Base-by-base conservation (phyloP, 2,329 filamentous ascomycete genomes). In the Hypoxylon rubiginosum region DNA sequence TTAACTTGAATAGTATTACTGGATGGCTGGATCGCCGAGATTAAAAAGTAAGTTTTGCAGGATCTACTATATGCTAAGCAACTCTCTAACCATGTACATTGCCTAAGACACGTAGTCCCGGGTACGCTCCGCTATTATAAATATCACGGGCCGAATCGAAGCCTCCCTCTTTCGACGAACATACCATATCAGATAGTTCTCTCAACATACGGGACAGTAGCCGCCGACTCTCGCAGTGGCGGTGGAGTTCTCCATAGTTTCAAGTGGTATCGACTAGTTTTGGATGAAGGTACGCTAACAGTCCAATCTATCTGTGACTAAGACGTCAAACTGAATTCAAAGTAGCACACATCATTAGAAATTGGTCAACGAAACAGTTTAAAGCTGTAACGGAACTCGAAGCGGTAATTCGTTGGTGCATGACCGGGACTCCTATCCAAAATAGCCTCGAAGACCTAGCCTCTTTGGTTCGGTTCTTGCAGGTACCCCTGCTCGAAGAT, bases 391-490 rank as follows among this genome's bases (percentile, higher is more conserved):
- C 39, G 9, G 41, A 56, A 15, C 59, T 73, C 55, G 63, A 65
- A 15, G 66, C 70, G 3, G 56, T 26, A n/a, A 68, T 67, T 39
- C 60, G 66, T 7, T 73, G 70, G 72, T 72, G 70, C 52, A 46
- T 73, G 36, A 73, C 67, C 9, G 72, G 72, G 9, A 73, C 72
- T 1, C 70, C 71, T 2, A 54, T 73, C 10, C 72, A 73, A 54
- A 72, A 73, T 39, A 66, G 62, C 15, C 56, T 73, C 4, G 62
- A 69, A 24, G 72, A 73, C 19, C 43, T 73, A 4, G 58, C 54
- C 10, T 67, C 72, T 10, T 60, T 73, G 8, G 51, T 71, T 7
- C 56, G 19, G 2, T 71, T 73, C 26, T 59, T 73, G 10, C 57
- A 62, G 1, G 53, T 71, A 0, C 72, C 72, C n/a, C 17, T 69